Evolutionary conservation across 2,329 filamentous ascomycete genomes (phyloP), one percentile per base, ranked within the genome.

Genomic region (Pseudocercospora ulei): DNA sequence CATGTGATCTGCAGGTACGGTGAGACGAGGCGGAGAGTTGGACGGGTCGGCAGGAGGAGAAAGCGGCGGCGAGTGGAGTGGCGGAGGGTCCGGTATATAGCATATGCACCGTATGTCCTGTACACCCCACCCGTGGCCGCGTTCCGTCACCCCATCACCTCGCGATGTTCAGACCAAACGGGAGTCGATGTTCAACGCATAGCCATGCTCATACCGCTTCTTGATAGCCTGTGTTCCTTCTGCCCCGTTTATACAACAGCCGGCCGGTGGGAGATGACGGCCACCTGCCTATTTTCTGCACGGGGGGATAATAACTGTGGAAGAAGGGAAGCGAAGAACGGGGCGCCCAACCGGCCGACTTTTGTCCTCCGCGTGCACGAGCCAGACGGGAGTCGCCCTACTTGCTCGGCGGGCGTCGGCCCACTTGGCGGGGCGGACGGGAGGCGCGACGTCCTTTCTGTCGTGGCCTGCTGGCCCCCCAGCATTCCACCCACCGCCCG

Each of bases 241-340:
- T 72, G 61, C 66, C 68, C 67, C 66, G 63, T 56, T 65, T 60
- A 60, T 64, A 64, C 75, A 79, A 75, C 75, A 66, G 69, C 60
- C 24, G 36, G 39, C 36, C 47, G 44, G 44, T 38, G 36, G 24
- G 29, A 35, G 28, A 25, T 37, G 27, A 38, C 44, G 29, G 47
- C 45, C 41, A 35, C 40, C 49, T 35, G 52, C 50, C 49, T 53
- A 46, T 49, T 54, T 61, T 63, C 65, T 52, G 46, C 46, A 42
- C 63, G 47, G 65, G 69, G 69, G 58, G 58, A 57, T 53, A 35
- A 38, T 64, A 75, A 75, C 70, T 75, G 76, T 73, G 59, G 55
- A 60, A 61, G 60, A 61, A 60, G 59, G 57, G 61, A 57, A 49
- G 38, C 38, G 38, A 38, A 49, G 19, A 27, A 25, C n/a, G 6